These are phyloP conservation scores for Ceriops tagal DNA, from an alignment of 345 rosid species.

Conservation along the genomic window DNA sequence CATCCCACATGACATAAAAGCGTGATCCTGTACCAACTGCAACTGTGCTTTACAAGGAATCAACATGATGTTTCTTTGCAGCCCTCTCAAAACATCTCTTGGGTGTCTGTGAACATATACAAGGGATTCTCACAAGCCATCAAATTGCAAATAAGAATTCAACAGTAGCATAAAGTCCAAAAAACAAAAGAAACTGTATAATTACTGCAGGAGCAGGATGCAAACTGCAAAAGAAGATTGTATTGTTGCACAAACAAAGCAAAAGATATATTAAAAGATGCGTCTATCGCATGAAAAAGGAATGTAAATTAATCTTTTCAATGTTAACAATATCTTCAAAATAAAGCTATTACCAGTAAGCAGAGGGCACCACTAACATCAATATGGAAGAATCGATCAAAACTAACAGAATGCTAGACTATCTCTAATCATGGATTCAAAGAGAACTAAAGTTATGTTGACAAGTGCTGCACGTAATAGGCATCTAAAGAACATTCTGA, in stretches of 20 bases:
- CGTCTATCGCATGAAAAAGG: neutral
- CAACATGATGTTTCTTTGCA: slow-evolving; percentile 74
- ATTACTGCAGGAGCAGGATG: no score
- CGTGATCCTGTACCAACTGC: slow-evolving; percentile 92
- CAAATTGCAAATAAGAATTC: neutral
- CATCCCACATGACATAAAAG: slow-evolving; percentile 75
- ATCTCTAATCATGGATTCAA: neutral
- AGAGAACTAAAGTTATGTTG: neutral
- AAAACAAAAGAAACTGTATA: no score
- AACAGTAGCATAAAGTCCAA: neutral
- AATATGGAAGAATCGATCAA: neutral
- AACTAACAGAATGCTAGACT: neutral
- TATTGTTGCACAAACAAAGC: no score
- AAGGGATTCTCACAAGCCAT: neutral
- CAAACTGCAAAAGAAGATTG: no score
- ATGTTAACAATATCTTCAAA: no score
- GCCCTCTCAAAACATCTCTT: slow-evolving; percentile 89
- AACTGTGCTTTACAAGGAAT: slow-evolving; percentile 72
- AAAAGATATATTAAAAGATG: no score
- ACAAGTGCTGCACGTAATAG: neutral
- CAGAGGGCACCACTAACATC: neutral
- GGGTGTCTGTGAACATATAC: slow-evolving; percentile 51
- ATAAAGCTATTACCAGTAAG: neutral
- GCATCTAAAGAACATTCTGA: neutral
- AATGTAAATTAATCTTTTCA: no score